Base-by-base conservation (phyloP, 169 alveolate genomes). In the Plasmodium falciparum region DNA sequence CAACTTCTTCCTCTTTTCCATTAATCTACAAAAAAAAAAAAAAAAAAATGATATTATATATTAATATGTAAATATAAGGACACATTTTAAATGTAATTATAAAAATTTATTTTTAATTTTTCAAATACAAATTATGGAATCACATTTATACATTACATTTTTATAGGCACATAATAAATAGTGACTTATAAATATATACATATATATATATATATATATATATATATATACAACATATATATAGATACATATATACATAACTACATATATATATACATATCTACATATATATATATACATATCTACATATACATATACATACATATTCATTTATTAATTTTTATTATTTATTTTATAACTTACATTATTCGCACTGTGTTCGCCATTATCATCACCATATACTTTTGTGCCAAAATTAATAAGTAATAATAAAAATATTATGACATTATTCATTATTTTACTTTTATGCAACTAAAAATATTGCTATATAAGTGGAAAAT, bases 361-460 rank as follows among this genome's bases (percentile, higher is more conserved):
- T 76, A 76, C 89, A 56, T 76, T 47, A 49, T 52, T 76, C 3
- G 61, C 29, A 22, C 6, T 9, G 17, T 12, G 17, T 15, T 22
- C 22, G 20, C 4, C 50, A 43, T 22, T 50, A 15, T 74, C 88
- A n/a, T 62, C 2, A 17, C 89, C 74, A n/a, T n/a, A 9, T 54
- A 20, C 89, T 13, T 56, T 22, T 76, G 20, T 66, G 33, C 78
- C 69, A 65, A 63, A 76, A 45, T 76, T 63, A 22, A 76, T 52
- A 58, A 76, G 58, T 24, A 76, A 76, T 22, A 76, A 69, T 26
- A 76, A 65, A 63, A 66, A 52, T 52, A 76, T 63, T 56, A 76
- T 63, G 66, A 50, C 74, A 76, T 76, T 3, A 65, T 76, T 13
- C 89, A 76, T 76, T 65, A 63, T 76, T 58, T 65, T 76, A 26